phyloP scores from a whole-genome alignment of 1,284 basidiomycete genomes.

The Tausonia pullulans region DNA sequence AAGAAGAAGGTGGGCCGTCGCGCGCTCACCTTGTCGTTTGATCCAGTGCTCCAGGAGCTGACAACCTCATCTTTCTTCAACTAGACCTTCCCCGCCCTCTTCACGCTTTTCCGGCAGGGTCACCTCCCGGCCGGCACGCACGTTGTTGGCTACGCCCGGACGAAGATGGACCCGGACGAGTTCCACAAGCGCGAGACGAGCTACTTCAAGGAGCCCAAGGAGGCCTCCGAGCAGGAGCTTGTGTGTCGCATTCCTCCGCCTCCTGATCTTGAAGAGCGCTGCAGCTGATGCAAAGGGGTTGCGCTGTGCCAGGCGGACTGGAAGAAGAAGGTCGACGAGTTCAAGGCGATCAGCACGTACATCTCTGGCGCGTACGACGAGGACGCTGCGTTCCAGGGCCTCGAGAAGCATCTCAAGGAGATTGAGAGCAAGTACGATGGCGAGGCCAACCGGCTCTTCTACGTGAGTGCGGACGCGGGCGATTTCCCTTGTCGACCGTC shows the following conservation, averaged over 20 bases:
- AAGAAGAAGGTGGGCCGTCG: conserved; percentile 78
- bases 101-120: conserved; percentile 67
- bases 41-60: not conserved
- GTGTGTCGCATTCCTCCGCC: not conserved
- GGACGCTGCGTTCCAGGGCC: conserved; percentile 58
- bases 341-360: conserved; percentile 69
- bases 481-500: not conserved
- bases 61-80: not conserved
- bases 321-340: conserved; percentile 57
- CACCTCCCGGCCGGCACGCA: conserved; percentile 71
- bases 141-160: conserved; percentile 89
- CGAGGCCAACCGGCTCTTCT: conserved; percentile 63
- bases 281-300: no score
- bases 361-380: conserved; percentile 81
- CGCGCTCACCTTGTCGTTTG: not conserved
- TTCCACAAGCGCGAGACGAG: conserved; percentile 71
- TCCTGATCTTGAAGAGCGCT: not conserved
- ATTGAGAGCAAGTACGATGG: conserved; percentile 53
- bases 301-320: conserved; percentile 29
- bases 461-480: conserved; percentile 30
- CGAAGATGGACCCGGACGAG: conserved; percentile 80
- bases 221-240: conserved; percentile 40
- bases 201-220: conserved; percentile 67
- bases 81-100: conserved; percentile 87
- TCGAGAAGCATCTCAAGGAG: conserved; percentile 62